Base-by-base conservation (phyloP, 108 stramenopile species). In the Seminavis robusta region DNA sequence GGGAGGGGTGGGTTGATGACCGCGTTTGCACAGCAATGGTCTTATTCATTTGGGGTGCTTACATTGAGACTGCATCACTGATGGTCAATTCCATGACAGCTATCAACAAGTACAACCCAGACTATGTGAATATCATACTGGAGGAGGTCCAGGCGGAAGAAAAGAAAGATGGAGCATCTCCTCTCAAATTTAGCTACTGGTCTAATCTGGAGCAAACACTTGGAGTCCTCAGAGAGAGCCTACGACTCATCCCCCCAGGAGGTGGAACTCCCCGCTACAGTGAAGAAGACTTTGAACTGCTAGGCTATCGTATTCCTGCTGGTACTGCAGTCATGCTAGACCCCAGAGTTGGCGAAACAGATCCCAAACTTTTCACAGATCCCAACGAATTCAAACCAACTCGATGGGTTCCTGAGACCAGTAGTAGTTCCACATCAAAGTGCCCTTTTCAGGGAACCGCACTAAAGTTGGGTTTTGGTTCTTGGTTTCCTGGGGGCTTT, bases 401-500 rank as follows among this genome's bases (percentile, higher is more conserved):
- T 2, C 54, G 63, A 39, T 65, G 63, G 63, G 45, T 56, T 10
- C 55, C 47, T 4, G 11, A 16, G 19, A 28, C 19, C 33, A 29
- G 16, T 0, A 39, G 15, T 20, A 44, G 1, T 4, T 9, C 7
- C 19, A 2, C 28, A 25, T 65, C 63, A 27, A 27, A 28, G 9
- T 65, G 63, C 25, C 63, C 63, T 16, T 65, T 65, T 37, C 39
- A 37, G 15, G 63, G 63, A 36, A 56, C 55, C 0, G 63, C 63
- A 26, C 29, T 65, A 3, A 65, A 45, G 4, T 51, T 56, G 27
- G 63, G 63, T 1, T 15, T 3, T 21, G 63, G 63, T 10, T 52
- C 50, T 29, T 65, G 63, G 63, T 58, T 65, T 26, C 63, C 55
- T 11, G 63, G 63, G 46, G 63, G 63, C 1, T 47, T 47, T 48